These are phyloP conservation scores for Kokia cookei DNA, from an alignment of 441 rosid genomes.

Conservation along the genomic window DNA sequence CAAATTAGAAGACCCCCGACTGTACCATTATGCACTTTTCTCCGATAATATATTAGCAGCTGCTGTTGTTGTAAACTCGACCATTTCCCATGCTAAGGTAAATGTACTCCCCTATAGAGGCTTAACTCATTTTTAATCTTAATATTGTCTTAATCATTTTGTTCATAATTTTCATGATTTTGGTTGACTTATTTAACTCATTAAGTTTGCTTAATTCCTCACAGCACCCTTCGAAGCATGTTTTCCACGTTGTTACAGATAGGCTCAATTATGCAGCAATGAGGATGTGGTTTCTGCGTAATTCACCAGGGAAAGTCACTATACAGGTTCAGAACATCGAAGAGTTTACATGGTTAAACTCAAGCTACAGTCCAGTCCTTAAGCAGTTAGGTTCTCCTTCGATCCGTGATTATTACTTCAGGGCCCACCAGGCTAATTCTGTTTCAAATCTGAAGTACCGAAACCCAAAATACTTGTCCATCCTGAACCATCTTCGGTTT, in stretches of 20 bases:
- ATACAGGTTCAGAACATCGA: constrained; percentile 71
- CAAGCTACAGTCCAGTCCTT: constrained; percentile 96
- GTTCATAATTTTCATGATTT: constrained; percentile 2
- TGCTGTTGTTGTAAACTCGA: constrained; percentile 73
- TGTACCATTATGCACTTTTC: constrained; percentile 85
- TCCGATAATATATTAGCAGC: constrained; percentile 72
- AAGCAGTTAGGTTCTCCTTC: constrained; percentile 81
- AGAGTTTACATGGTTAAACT: constrained; percentile 82
- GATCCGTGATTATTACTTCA: constrained; percentile 90
- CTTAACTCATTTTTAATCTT: not conserved
- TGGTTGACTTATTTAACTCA: constrained; percentile 14
- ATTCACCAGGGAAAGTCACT: constrained; percentile 49
- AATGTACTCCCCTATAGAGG: not conserved
- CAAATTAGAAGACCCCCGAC: constrained; percentile 60
- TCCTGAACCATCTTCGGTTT: constrained; percentile 93
- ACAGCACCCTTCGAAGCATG: constrained; percentile 63
- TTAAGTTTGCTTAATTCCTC: constrained; percentile 10
- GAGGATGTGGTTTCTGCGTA: constrained; percentile 73
- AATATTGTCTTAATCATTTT: not conserved
- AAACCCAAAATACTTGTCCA: constrained; percentile 91
- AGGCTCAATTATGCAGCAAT: constrained; percentile 72
- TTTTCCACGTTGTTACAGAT: constrained; percentile 68
- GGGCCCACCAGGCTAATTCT: constrained; percentile 61
- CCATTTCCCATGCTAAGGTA: constrained; percentile 60
- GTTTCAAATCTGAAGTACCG: constrained; percentile 87